Evolutionary conservation across 495 filamentous ascomycete species (phyloP).

Genomic region (Lineolata rhizophorae): DNA sequence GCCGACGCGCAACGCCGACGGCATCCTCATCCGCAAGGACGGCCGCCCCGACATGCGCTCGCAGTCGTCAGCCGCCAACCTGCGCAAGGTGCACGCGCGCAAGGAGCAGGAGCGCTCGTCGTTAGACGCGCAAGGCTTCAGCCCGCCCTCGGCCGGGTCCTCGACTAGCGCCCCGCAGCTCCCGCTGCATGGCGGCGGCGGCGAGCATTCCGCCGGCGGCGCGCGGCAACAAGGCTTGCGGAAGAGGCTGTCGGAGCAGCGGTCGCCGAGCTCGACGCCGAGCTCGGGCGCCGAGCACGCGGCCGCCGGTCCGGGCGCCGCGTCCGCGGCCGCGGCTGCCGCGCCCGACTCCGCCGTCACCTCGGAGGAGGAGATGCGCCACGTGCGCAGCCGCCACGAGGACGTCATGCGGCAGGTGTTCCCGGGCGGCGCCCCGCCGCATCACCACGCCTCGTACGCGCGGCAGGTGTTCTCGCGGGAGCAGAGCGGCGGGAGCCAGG

Average conservation of each 20-base stretch:
- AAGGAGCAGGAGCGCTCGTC: slow-evolving; percentile 17
- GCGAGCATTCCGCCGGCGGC: neutral
- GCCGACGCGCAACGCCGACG: slow-evolving; percentile 20
- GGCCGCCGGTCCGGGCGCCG: neutral
- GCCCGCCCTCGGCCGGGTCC: no score
- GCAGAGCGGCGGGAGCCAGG: neutral
- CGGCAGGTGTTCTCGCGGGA: no score
- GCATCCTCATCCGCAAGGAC: slow-evolving; percentile 22
- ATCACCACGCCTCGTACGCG: no score
- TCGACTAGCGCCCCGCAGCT: no score
- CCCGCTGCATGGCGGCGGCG: neutral
- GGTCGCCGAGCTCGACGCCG: neutral
- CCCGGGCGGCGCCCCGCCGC: slow-evolving; percentile 1
- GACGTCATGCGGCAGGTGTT: slow-evolving; percentile 3
- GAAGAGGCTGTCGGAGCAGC: neutral
- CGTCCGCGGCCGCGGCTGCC: neutral
- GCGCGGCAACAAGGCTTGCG: neutral
- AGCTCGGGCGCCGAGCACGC: neutral
- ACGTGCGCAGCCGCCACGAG: slow-evolving; percentile 1
- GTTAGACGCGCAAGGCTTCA: no score
- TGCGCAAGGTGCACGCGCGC: slow-evolving; percentile 20
- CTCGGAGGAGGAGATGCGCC: neutral
- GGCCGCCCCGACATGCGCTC: slow-evolving; percentile 21
- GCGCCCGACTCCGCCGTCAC: no score
- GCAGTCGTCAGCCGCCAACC: slow-evolving; percentile 18